Base-by-base conservation (phyloP, 441 rosid genomes). In the Breynia disticha region DNA sequence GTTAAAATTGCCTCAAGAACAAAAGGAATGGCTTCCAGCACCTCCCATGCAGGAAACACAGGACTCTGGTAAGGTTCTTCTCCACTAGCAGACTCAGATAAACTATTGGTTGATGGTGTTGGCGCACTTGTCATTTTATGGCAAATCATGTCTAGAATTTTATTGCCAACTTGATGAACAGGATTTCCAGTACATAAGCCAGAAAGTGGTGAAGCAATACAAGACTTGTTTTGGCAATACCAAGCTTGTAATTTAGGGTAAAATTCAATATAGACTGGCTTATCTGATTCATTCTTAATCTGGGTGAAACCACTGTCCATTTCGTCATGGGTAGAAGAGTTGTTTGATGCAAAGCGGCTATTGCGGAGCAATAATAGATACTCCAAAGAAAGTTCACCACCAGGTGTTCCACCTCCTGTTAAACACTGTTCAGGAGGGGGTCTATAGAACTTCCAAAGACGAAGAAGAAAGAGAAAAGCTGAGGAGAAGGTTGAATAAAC, bases 401-500 rank as follows among this genome's bases (percentile, higher is more conserved):
- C 81, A 59, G 72, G 63, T 28, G 68, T 62, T 71, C 70, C 80
- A 59, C 65, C 72, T 50, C 65, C 68, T 0, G 42, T 54, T 5
- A 61, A n/a, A 48, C 76, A 60, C 64, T 67, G 78, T 65, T 78
- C 84, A 19, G 73, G 48, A 35, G 81, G 72, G 32, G 84, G 83
- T 59, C 76, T 76, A 67, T 78, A 78, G 76, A 80, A 83, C 77
- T 83, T 83, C 90, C 90, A 83, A 17, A 83, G 78, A 52, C 87
- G 87, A 20, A 83, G 79, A 64, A 83, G 84, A 61, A 83, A 75
- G 48, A 83, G 84, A 70, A 83, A 83, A 16, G 87, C 81, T 54
- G 66, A 63, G 47, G 87, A 78, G 64, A 80, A 83, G 48, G 76
- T 78, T 81, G 66, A 69, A 78, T 80, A 77, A 64, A 67, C 20